A percentile compares a stretch with the other conserved stretches of the same genome.
Conservation (phyloP, 805 yeast species). For the Suhomyces xylopsoci region DNA sequence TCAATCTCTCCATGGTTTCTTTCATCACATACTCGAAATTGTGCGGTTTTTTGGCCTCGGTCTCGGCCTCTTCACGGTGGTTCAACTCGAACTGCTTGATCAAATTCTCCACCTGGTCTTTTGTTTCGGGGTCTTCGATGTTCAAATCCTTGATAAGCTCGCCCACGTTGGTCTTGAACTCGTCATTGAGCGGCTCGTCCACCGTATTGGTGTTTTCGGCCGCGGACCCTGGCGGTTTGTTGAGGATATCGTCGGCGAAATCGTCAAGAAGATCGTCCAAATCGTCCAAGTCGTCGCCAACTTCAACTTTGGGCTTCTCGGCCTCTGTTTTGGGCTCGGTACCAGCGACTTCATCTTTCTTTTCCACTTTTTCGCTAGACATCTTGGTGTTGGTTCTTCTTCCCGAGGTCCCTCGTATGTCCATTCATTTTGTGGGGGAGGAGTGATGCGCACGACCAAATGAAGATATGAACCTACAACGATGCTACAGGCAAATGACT, state of each 20-base stretch:
- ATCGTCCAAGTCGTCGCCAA: conserved; percentile 61
- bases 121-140: conserved; percentile 52
- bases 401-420: neutral
- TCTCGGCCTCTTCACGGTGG: conserved; percentile 28
- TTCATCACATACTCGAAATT: conserved; percentile 73
- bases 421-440: neutral
- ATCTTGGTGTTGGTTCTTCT: neutral
- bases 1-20: conserved; percentile 75
- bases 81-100: conserved; percentile 40
- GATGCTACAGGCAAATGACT: too few relatives aligned
- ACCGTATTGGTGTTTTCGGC: conserved; percentile 10
- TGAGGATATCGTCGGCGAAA: conserved; percentile 67
- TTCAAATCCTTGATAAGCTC: conserved; percentile 48
- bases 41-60: conserved; percentile 28
- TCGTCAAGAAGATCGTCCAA: conserved; percentile 85
- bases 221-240: conserved; percentile 56
- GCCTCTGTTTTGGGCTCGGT: neutral
- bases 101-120: conserved; percentile 48
- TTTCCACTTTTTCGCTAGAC: neutral
- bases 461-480: too few relatives aligned
- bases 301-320: neutral
- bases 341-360: neutral
- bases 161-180: conserved; percentile 31
- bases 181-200: conserved; percentile 27
- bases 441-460: neutral